Percentiles rank a stretch among this genome's conserved stretches.
phyloP scores from a whole-genome alignment of 768 basidiomycete genomes.

The Boletus huronensis region DNA sequence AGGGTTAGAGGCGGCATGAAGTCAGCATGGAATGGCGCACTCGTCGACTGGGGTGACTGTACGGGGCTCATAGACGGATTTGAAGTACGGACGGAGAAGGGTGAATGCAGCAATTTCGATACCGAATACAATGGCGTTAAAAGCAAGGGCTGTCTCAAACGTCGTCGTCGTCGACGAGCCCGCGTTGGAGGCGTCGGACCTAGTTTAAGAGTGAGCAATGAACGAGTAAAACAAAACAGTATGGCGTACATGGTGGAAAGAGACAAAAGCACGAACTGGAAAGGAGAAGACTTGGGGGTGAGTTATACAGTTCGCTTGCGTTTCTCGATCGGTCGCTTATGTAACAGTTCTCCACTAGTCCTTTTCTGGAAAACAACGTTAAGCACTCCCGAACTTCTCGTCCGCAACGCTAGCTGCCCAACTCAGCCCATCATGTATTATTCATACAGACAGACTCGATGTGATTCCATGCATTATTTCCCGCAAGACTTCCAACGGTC shows the following conservation, averaged over 20 bases:
- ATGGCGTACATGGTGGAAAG: constrained; percentile 22
- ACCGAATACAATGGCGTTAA: constrained; percentile 74
- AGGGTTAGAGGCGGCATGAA: neutral
- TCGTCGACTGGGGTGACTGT: constrained; percentile 55
- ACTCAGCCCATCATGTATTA: neutral
- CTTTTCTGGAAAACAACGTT: constrained; percentile 5
- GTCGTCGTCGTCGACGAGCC: constrained; percentile 65
- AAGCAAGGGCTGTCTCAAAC: constrained; percentile 80
- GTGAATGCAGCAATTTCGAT: constrained; percentile 75
- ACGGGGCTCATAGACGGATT: constrained; percentile 84
- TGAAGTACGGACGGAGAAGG: constrained; percentile 81
- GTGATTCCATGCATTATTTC: neutral
- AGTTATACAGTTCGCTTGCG: constrained; percentile 3
- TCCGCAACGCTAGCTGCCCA: too few relatives aligned
- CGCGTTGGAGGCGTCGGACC: constrained; percentile 42
- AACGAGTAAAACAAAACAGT: neutral
- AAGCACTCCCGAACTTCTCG: neutral
- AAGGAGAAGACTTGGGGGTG: constrained; percentile 5
- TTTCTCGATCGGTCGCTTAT: constrained; percentile 11
- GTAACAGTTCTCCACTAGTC: neutral
- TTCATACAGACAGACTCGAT: neutral
- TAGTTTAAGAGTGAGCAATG: constrained; percentile 11
- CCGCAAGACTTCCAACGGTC: neutral
- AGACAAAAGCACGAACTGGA: constrained; percentile 14
- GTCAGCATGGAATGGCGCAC: constrained; percentile 28